Evolutionary conservation across 1,284 basidiomycete genomes (phyloP).

Genomic region (Coniophora puteana): DNA sequence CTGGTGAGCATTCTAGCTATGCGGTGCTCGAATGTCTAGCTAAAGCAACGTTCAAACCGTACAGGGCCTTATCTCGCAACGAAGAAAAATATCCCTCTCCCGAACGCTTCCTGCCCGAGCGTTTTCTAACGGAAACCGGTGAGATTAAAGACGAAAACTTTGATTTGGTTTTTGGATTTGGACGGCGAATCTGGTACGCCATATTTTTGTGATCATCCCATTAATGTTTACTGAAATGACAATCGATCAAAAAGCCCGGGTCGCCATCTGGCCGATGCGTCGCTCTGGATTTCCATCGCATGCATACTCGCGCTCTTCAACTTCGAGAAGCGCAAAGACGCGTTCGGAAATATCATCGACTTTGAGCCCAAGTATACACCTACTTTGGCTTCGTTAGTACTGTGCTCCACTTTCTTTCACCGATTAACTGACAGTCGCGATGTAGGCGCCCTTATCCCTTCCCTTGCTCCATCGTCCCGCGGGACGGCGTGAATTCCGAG

Average conservation of each 20-base stretch:
- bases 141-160: constrained; percentile 24
- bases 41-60: not conserved
- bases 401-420: not conserved
- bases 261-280: constrained; percentile 27
- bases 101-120: constrained; percentile 23
- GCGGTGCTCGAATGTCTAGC: not conserved
- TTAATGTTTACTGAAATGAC: constrained; percentile 5
- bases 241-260: constrained; percentile 13
- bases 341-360: constrained; percentile 22
- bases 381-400: not conserved
- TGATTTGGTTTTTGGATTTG: constrained; percentile 24
- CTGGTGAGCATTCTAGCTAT: constrained; percentile 18
- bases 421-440: not conserved
- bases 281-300: constrained; percentile 27
- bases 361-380: constrained; percentile 16
- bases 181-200: constrained; percentile 25
- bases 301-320: constrained; percentile 28
- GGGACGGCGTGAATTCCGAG: not conserved
- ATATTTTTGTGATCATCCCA: not conserved
- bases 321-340: constrained; percentile 24
- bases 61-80: constrained; percentile 28
- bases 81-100: constrained; percentile 23
- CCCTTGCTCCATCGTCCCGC: not conserved
- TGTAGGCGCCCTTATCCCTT: not conserved
- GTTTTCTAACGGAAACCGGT: constrained; percentile 23